Evolutionary conservation across 1,139 yeast genomes (phyloP).

Genomic region (Taphrina confusa): DNA sequence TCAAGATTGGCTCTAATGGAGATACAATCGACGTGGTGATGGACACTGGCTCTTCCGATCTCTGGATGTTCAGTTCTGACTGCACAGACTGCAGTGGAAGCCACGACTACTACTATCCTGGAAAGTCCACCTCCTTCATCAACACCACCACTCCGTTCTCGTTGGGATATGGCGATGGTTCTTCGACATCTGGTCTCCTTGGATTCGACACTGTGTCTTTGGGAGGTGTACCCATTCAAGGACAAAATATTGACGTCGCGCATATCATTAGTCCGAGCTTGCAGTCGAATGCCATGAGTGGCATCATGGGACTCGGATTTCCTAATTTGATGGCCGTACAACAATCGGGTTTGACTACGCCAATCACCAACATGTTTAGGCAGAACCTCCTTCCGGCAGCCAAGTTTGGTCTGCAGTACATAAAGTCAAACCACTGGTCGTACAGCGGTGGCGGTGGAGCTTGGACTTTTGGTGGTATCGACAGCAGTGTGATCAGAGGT

Average conservation of each 20-base stretch:
- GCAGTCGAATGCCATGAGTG: conserved; percentile 23
- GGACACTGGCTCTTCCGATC: conserved; percentile 54
- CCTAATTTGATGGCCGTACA: conserved; percentile 5
- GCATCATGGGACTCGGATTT: conserved; percentile 35
- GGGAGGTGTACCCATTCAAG: conserved; percentile 37
- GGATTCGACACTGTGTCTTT: conserved; percentile 42
- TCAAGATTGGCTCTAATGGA: conserved; percentile 49
- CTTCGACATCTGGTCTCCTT: conserved; percentile 44
- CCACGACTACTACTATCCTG: conserved; percentile 48
- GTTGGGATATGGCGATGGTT: conserved; percentile 44
- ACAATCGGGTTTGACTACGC: conserved; percentile 11
- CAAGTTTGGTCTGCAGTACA: conserved; percentile 27
- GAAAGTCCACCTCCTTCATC: conserved; percentile 41
- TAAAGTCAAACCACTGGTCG: conserved; percentile 17
- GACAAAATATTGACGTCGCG: conserved; percentile 28
- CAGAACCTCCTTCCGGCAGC: conserved; percentile 19
- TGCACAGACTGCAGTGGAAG: conserved; percentile 40
- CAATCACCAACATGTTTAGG: conserved; percentile 18
- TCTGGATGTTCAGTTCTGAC: conserved; percentile 50
- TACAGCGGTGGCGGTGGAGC: conserved; percentile 61
- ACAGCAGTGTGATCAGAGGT: conserved; percentile 70
- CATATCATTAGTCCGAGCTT: conserved; percentile 3
- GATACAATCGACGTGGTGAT: conserved; percentile 47
- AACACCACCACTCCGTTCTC: conserved; percentile 45
- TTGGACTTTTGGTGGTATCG: conserved; percentile 93